These are phyloP conservation scores for Barnettozyma wickerhamii DNA, from an alignment of 805 yeast genomes.

Conservation along the genomic window DNA sequence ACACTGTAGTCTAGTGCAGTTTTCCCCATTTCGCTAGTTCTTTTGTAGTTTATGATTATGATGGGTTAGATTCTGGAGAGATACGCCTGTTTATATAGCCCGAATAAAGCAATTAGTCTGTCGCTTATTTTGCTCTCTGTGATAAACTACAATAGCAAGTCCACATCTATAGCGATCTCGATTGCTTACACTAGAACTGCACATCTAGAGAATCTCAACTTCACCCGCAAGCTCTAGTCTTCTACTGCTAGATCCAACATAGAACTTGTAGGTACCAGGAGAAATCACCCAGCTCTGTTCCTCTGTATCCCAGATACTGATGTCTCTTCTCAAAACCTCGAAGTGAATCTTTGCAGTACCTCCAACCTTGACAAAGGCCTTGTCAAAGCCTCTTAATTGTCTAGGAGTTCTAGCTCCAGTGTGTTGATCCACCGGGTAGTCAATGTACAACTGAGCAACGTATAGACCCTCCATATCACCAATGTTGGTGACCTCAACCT, in stretches of 20 bases:
- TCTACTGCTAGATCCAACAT: conserved; percentile 46
- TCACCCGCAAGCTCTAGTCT: conserved; percentile 42
- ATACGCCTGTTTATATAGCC: background rate
- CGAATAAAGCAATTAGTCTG: no score
- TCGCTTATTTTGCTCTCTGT: no score
- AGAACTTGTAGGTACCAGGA: conserved; percentile 50
- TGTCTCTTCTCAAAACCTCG: conserved; percentile 46
- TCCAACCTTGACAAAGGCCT: conserved; percentile 42
- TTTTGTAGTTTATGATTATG: no score
- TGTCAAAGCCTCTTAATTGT: conserved; percentile 54
- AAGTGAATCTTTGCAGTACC: conserved; percentile 35
- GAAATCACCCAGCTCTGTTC: conserved; percentile 56
- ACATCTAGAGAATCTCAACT: conserved; percentile 25
- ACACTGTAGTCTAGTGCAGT: conserved; percentile 7
- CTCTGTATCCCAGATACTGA: conserved; percentile 51
- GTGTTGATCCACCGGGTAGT: conserved; percentile 32
- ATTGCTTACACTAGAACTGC: no score
- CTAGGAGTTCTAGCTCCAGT: conserved; percentile 46
- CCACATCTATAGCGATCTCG: no score
- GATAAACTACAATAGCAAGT: no score
- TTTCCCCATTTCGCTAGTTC: conserved; percentile 18
- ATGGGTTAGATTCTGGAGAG: no score
- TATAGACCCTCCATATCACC: conserved; percentile 44
- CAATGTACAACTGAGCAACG: conserved; percentile 51
- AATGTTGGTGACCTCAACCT: conserved; percentile 42